Evolutionary conservation across 805 yeast genomes (phyloP).

Genomic region (Lachancea kluyveri): DNA sequence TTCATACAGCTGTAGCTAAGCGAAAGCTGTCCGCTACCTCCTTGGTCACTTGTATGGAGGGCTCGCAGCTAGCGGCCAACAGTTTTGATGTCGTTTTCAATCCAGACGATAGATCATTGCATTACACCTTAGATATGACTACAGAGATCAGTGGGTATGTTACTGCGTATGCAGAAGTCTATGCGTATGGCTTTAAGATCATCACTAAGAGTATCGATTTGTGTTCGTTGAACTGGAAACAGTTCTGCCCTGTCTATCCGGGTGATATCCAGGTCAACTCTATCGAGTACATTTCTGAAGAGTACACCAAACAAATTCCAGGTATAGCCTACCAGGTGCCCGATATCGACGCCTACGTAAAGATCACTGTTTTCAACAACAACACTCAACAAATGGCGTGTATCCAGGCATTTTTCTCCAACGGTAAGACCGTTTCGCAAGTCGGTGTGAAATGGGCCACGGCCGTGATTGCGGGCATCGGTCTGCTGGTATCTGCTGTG

Average conservation of each 20-base stretch:
- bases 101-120: conserved; percentile 63
- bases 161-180: conserved; percentile 63
- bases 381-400: conserved; percentile 54
- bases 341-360: conserved; percentile 74
- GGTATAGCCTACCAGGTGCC: conserved; percentile 84
- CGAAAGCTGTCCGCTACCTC: conserved; percentile 58
- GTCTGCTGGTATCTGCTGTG: conserved; percentile 77
- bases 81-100: conserved; percentile 69
- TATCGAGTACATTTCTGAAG: conserved; percentile 47
- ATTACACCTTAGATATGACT: conserved; percentile 62
- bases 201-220: conserved; percentile 53
- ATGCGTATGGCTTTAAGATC: conserved; percentile 79
- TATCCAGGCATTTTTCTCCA: conserved; percentile 65
- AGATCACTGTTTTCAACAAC: conserved; percentile 43
- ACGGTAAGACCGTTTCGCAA: conserved; percentile 78
- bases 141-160: conserved; percentile 64
- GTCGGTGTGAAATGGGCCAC: conserved; percentile 88
- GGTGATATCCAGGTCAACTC: conserved; percentile 76
- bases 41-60: conserved; percentile 79
- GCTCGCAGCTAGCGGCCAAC: conserved; percentile 65
- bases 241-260: conserved; percentile 84
- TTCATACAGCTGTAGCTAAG: conserved; percentile 15
- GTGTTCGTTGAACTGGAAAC: conserved; percentile 65
- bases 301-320: conserved; percentile 57
- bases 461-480: conserved; percentile 83